Evolutionary conservation across 345 rosid genomes (phyloP).

Genomic region (Syzygium grande): DNA sequence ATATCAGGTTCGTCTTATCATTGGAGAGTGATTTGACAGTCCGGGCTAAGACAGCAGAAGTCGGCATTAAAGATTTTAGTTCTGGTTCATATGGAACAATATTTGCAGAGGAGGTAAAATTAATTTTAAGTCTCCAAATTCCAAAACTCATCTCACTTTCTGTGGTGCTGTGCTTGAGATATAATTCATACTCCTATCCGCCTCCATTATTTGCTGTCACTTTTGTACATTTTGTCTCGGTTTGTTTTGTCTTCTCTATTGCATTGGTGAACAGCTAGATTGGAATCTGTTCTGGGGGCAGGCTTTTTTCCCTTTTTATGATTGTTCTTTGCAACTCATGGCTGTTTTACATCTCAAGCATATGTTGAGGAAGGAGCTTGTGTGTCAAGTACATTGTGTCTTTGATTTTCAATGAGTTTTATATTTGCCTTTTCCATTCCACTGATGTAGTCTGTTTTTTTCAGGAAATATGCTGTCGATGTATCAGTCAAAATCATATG

Average conservation of each 20-base stretch:
- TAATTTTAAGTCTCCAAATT: not conserved
- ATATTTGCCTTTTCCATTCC: not conserved
- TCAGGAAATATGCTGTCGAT: not conserved
- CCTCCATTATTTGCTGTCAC: not conserved
- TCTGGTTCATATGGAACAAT: slow-evolving; percentile 90
- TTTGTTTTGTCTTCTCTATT: not conserved
- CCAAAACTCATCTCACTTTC: not conserved
- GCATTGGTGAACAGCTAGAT: not conserved
- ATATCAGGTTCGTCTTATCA: slow-evolving; percentile 63
- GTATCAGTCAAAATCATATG: not conserved
- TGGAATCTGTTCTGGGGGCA: not conserved
- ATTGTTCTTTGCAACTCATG: not conserved
- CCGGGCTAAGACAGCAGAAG: slow-evolving; percentile 70
- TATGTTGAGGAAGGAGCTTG: not conserved
- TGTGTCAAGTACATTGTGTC: not conserved
- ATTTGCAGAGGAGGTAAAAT: slow-evolving; percentile 79
- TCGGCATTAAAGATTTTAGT: slow-evolving; percentile 62
- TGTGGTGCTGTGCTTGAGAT: not conserved
- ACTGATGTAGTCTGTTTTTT: not conserved
- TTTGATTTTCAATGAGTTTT: not conserved
- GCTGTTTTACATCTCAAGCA: not conserved
- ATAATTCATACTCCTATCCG: not conserved
- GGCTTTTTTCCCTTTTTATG: not conserved
- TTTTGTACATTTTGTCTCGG: not conserved
- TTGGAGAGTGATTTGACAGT: slow-evolving; percentile 87